Evolutionary conservation across 2,329 filamentous ascomycete genomes (phyloP).

Genomic region (Scedosporium dehoogii): DNA sequence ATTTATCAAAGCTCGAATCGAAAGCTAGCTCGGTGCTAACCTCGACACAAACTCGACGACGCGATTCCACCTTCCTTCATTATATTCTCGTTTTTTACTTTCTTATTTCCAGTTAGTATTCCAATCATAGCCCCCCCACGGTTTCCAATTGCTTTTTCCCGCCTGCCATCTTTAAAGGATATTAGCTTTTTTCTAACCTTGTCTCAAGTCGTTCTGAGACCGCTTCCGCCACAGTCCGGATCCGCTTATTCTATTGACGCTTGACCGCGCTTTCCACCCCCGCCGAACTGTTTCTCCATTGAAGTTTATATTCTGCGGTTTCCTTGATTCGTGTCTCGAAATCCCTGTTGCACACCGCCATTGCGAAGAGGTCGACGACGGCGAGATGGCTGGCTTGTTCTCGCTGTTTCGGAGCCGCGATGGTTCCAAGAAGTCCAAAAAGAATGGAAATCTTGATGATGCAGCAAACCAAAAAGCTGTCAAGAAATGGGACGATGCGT

Average conservation of each 20-base stretch:
- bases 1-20: no score
- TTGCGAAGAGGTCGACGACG: background rate
- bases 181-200: background rate
- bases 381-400: slow-evolving; percentile 47
- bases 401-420: slow-evolving; percentile 68
- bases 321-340: background rate
- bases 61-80: no score
- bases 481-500: slow-evolving; percentile 82
- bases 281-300: background rate
- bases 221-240: background rate
- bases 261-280: background rate
- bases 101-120: background rate
- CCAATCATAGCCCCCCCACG: background rate
- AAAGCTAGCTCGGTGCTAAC: no score
- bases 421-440: slow-evolving; percentile 54
- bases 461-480: slow-evolving; percentile 41
- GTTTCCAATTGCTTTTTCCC: background rate
- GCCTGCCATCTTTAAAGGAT: background rate
- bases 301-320: background rate
- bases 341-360: background rate
- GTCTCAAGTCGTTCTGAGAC: background rate
- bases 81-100: no score
- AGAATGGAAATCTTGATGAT: slow-evolving; percentile 45
- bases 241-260: background rate
- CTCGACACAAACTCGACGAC: no score